Percentiles rank a stretch among this genome's conserved stretches.
Conservation (phyloP, 192 early-diverging fungal genomes). For the Allomyces arbusculus region DNA sequence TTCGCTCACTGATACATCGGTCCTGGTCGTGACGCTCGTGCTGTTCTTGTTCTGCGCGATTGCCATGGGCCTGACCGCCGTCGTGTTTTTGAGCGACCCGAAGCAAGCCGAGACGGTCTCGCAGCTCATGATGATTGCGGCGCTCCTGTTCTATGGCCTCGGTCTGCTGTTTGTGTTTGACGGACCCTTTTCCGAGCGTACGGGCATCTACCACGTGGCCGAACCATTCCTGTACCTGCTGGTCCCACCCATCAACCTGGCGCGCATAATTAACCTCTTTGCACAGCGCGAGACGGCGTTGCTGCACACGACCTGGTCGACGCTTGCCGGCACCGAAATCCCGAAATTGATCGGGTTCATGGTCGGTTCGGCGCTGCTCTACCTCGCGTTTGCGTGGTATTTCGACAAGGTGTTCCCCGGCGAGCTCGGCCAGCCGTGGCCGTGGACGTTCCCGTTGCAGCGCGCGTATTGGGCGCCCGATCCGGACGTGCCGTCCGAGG, state of each 20-base stretch:
- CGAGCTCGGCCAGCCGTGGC: conserved; percentile 11
- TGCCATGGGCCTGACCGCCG: conserved; percentile 10
- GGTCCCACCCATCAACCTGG: conserved; percentile 12
- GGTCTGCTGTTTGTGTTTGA: conserved; percentile 11
- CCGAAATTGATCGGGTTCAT: conserved; percentile 13
- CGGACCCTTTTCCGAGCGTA: neutral
- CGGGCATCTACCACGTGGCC: neutral
- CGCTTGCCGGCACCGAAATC: conserved; percentile 7
- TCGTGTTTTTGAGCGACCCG: conserved; percentile 12
- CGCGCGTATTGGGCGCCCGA: conserved; percentile 14
- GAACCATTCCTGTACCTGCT: conserved; percentile 10
- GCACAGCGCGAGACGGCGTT: conserved; percentile 10
- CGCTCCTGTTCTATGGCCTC: conserved; percentile 9
- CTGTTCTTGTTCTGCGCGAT: conserved; percentile 15
- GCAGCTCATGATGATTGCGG: conserved; percentile 8
- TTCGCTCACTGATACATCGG: conserved; percentile 7
- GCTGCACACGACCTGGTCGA: conserved; percentile 11
- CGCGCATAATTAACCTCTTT: conserved; percentile 15
- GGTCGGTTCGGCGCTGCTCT: conserved; percentile 13
- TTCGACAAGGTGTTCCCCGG: conserved; percentile 19
- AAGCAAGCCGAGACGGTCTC: conserved; percentile 11
- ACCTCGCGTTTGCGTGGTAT: conserved; percentile 23
- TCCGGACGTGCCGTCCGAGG: neutral
- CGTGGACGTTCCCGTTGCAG: conserved; percentile 18
- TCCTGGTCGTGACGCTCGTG: conserved; percentile 12